Evolutionary conservation across 768 basidiomycete genomes (phyloP), one percentile per base, ranked within the genome.

Genomic region (Suillus placidus): DNA sequence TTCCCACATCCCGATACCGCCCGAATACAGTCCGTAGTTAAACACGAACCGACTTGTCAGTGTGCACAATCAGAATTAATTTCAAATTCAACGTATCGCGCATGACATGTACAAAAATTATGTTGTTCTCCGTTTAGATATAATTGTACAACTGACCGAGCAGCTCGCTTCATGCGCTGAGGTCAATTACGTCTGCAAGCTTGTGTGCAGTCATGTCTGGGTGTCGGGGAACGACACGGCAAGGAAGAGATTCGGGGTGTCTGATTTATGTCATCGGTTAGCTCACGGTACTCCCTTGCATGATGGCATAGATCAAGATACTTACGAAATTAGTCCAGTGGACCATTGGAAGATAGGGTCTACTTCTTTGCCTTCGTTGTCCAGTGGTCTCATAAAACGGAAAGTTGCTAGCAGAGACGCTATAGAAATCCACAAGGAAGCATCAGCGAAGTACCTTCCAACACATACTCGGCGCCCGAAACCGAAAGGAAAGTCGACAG

Each of bases 361-460:
- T 32, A 69, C 49, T 58, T 78, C 76, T 23, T 37, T 49, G 4
- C 76, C 76, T 35, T 73, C 64, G 26, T 69, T 64, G 45, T 78
- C 70, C 64, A 75, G 47, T 30, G 62, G 70, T 64, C 68, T 78
- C 76, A 64, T 68, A 45, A 78, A 76, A 38, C 68, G 72, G 61
- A 78, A 76, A n/a, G 61, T 43, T 61, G 74, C 51, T 45, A 78
- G 73, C 20, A 76, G 68, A 62, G 76, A 75, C 10, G 66, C 75
- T 6, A 76, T 66, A 20, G 73, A 76, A 58, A 76, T 69, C 75
- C 75, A 76, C n/a, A 76, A 30, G 47, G 75, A 76, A 14, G 76
- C 73, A 7, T 76, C 73, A 26, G 75, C 75, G 35, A 76, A 77
- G 67, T 76, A 63, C 47, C 66, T 68, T 14, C 76, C 75, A n/a